Percentiles rank a stretch among this genome's conserved stretches.
Evolutionary conservation across 441 rosid genomes (phyloP).

Genomic region (Populus hybrid): DNA sequence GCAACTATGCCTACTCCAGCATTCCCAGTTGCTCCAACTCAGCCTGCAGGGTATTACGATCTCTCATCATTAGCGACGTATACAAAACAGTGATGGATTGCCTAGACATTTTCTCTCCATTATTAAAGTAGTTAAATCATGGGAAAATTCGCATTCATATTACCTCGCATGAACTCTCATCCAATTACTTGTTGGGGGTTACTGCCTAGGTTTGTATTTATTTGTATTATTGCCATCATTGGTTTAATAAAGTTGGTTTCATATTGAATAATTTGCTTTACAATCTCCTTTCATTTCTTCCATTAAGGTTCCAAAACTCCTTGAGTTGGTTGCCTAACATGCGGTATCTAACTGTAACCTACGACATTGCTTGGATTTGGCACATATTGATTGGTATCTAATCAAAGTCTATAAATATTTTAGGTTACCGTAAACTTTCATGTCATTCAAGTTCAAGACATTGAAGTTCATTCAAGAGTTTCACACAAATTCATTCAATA

Average conservation of each 20-base stretch:
- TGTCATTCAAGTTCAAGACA: too few relatives aligned
- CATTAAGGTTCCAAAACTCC: not conserved
- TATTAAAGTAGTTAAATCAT: conserved; percentile 4
- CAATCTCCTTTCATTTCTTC: not conserved
- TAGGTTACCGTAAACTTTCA: too few relatives aligned
- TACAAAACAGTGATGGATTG: conserved; percentile 28
- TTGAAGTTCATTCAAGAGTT: too few relatives aligned
- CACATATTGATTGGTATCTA: not conserved
- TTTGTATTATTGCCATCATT: conserved; percentile 6
- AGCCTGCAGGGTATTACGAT: conserved; percentile 40
- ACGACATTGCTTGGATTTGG: not conserved
- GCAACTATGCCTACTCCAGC: conserved; percentile 25
- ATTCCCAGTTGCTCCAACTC: conserved; percentile 29
- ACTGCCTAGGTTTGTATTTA: conserved; percentile 4
- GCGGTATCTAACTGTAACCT: not conserved
- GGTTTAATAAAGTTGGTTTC: conserved; percentile 2
- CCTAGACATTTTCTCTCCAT: not conserved
- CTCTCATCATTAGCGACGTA: conserved; percentile 48
- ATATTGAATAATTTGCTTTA: not conserved
- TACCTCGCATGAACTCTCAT: not conserved
- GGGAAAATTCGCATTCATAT: not conserved
- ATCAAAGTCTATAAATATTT: too few relatives aligned
- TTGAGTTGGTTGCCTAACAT: not conserved
- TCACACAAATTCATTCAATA: too few relatives aligned
- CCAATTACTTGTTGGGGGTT: not conserved